Evolutionary conservation across 139 green algal genomes (phyloP).

Genomic region (Dunaliella primolecta): DNA sequence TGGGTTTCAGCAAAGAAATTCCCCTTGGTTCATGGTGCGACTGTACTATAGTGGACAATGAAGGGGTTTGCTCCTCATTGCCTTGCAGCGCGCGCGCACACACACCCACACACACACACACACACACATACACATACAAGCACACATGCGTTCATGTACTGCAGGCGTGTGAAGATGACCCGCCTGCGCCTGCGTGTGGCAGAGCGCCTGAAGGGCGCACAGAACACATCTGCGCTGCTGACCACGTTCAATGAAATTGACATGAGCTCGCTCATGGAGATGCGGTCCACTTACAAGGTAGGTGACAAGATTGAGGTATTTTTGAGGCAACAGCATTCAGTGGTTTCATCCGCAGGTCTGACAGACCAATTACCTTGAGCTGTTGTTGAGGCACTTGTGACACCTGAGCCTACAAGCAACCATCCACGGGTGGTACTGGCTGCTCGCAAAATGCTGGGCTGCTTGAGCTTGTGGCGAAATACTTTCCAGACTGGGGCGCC

Average conservation of each 20-base stretch:
- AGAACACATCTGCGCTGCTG: conserved; percentile 98
- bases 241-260: conserved; percentile 99
- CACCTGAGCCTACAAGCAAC: too few species aligned
- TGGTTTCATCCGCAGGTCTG: neutral
- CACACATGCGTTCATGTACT: neutral
- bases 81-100: neutral
- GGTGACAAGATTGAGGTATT: neutral
- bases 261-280: conserved; percentile 92
- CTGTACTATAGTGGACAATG: too few species aligned
- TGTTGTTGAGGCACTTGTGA: too few species aligned
- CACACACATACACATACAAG: neutral
- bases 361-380: too few species aligned
- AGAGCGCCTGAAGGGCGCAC: conserved; percentile 90
- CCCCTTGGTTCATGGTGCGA: too few species aligned
- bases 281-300: conserved; percentile 89
- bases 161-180: conserved; percentile 95
- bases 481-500: too few species aligned
- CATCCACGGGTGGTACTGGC: too few species aligned
- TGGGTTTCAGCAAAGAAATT: too few species aligned
- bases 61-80: too few species aligned
- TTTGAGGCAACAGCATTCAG: neutral
- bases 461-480: too few species aligned
- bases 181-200: conserved; percentile 86
- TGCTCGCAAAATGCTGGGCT: too few species aligned
- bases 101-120: neutral